phyloP scores from a whole-genome alignment of 2,329 filamentous ascomycete species.

The Verticillium longisporum region DNA sequence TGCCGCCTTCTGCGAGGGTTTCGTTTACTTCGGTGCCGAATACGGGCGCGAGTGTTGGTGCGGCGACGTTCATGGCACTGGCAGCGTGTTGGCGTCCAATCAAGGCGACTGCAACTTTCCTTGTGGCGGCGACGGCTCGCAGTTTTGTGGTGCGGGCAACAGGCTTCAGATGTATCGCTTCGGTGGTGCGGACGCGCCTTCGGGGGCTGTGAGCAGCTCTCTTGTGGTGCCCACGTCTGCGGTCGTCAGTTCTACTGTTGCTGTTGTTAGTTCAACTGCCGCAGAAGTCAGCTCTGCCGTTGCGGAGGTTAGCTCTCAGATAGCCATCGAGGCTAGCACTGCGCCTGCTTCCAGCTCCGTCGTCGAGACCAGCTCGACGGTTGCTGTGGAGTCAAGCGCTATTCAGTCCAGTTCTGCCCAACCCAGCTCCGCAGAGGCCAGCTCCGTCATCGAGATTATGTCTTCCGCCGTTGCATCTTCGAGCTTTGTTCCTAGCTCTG shows the following conservation, averaged over 20 bases:
- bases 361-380: background rate
- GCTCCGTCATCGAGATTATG: background rate
- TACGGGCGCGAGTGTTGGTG: conserved; percentile 32
- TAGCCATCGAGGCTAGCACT: background rate
- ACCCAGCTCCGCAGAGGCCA: too few species aligned
- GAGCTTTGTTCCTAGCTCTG: background rate
- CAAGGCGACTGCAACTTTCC: conserved; percentile 24
- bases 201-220: background rate
- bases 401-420: background rate
- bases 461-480: background rate
- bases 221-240: background rate
- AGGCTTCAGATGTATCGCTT: conserved; percentile 23
- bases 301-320: background rate
- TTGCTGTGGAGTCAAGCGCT: background rate
- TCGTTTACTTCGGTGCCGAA: conserved; percentile 23
- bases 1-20: conserved; percentile 20
- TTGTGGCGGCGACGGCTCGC: conserved; percentile 21
- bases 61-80: conserved; percentile 21
- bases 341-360: background rate
- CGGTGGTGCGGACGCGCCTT: background rate
- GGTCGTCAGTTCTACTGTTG: background rate
- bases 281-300: background rate
- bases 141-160: conserved; percentile 27
- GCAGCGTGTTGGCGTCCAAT: conserved; percentile 18
- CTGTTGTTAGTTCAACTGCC: background rate